Percentiles rank a stretch among this genome's conserved stretches.
These are phyloP conservation scores for Nannizzia gypsea DNA, from an alignment of 2,329 filamentous ascomycete species.

Conservation along the genomic window DNA sequence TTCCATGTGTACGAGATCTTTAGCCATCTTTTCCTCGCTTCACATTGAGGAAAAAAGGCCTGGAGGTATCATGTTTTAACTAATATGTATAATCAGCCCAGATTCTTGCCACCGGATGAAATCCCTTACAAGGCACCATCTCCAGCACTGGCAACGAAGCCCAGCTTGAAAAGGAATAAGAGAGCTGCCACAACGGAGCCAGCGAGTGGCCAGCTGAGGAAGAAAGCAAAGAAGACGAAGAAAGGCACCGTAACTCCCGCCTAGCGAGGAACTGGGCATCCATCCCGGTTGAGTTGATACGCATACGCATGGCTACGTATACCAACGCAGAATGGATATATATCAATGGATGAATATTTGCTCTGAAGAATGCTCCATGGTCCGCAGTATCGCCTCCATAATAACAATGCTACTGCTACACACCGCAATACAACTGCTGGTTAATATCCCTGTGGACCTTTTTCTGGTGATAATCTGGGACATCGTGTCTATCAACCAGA, in stretches of 20 bases:
- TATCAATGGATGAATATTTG: neutral
- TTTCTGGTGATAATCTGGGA: neutral
- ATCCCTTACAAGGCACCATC: neutral
- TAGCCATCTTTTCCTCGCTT: neutral
- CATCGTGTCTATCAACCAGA: neutral
- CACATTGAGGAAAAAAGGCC: no score
- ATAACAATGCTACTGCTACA: neutral
- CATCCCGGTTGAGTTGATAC: no score
- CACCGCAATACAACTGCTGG: neutral
- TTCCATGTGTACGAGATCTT: neutral
- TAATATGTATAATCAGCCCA: neutral
- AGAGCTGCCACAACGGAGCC: neutral
- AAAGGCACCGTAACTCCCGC: no score
- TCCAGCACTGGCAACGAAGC: neutral
- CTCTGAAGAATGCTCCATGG: neutral
- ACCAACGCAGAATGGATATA: neutral
- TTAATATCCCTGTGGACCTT: neutral
- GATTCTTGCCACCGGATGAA: neutral
- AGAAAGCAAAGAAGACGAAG: neutral
- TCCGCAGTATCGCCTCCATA: neutral
- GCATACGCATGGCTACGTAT: neutral
- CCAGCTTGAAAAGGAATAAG: neutral
- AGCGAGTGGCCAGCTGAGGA: neutral
- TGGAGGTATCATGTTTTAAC: neutral
- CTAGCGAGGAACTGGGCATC: no score